A percentile compares a stretch with the other conserved stretches of the same genome.
phyloP scores from a whole-genome alignment of 2,329 filamentous ascomycete genomes.

The Cladosporium halotolerans region DNA sequence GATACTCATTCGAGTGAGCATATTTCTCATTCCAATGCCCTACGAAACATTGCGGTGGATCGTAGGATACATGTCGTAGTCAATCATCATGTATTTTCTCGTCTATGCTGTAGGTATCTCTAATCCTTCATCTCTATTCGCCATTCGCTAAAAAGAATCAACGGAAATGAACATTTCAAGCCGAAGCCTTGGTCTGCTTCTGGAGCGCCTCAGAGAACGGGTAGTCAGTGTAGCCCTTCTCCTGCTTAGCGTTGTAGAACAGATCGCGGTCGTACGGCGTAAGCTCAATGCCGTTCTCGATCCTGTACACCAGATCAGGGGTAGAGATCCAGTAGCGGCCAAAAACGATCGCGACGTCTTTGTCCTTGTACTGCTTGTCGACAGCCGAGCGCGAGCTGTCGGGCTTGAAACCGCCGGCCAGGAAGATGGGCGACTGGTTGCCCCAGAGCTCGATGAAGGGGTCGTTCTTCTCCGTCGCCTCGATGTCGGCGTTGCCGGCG shows the following conservation, averaged over 20 bases:
- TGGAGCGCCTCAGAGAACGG: slow-evolving; percentile 27
- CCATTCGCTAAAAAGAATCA: too few species aligned
- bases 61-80: too few species aligned
- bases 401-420: slow-evolving; percentile 41
- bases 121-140: too few species aligned
- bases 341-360: slow-evolving; percentile 42
- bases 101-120: too few species aligned
- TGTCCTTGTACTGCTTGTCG: slow-evolving; percentile 32
- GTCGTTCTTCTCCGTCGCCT: slow-evolving; percentile 36
- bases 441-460: slow-evolving; percentile 44
- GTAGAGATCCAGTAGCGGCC: slow-evolving; percentile 46
- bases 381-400: slow-evolving; percentile 31
- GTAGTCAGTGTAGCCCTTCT: slow-evolving; percentile 37
- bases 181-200: background rate
- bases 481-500: slow-evolving; percentile 37
- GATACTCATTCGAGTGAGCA: too few species aligned
- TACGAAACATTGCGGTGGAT: too few species aligned
- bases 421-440: slow-evolving; percentile 36
- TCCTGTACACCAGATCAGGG: slow-evolving; percentile 43
- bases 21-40: too few species aligned
- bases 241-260: slow-evolving; percentile 38
- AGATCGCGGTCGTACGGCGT: slow-evolving; percentile 38
- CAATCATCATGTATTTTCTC: too few species aligned
- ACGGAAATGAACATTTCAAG: background rate
- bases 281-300: slow-evolving; percentile 37